Evolutionary conservation across 1,139 yeast genomes (phyloP), one percentile per base, ranked within the genome.

Genomic region (Geotrichum klebahnii): DNA sequence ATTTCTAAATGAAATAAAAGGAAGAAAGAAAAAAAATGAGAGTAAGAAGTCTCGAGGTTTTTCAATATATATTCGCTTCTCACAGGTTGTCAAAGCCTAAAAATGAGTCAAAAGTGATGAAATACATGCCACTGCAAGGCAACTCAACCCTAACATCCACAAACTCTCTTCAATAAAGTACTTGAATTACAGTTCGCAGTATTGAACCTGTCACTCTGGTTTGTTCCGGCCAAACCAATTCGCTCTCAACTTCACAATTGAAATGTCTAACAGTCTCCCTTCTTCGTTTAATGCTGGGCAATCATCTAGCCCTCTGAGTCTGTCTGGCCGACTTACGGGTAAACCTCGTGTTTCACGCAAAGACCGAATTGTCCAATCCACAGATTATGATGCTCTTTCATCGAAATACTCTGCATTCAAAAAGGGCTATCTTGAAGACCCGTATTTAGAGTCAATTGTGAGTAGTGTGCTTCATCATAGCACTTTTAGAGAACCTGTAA

Each of bases 321-420:
- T 26, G 29, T 26, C 29, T 6, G 6, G 9, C 29, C 40, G 40
- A 36, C 1, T 24, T 17, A 6, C 40, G 5, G 26, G 26, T 4
- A 24, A 24, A 6, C 42, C 43, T 22, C 44, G 56, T 12, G 37
- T 43, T 9, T 38, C 57, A 3, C 46, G 60, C 12, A 53, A 55
- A 23, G 85, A 81, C 54, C 74, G 75, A 52, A 70, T 76, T 9
- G 74, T 85, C 14, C 71, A 86, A 49, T 76, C 82, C 0, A 90
- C 98, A 0, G 97, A 90, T 61, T 72, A 79, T 47, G 97, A 90
- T 67, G 97, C 97, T 0, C 68, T 90, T 17, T 76, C 89, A 22
- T 82, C 95, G 55, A 78, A 94, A 44, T 68, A 72, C 55, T 76
- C 83, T 34, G 84, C 94, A 4, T 74, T 75, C 48, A 51, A 62